Percentiles rank a stretch among this genome's conserved stretches.
These are phyloP conservation scores for Cladosporium cucumerinum DNA, from an alignment of 2,329 filamentous ascomycete species.

Conservation along the genomic window DNA sequence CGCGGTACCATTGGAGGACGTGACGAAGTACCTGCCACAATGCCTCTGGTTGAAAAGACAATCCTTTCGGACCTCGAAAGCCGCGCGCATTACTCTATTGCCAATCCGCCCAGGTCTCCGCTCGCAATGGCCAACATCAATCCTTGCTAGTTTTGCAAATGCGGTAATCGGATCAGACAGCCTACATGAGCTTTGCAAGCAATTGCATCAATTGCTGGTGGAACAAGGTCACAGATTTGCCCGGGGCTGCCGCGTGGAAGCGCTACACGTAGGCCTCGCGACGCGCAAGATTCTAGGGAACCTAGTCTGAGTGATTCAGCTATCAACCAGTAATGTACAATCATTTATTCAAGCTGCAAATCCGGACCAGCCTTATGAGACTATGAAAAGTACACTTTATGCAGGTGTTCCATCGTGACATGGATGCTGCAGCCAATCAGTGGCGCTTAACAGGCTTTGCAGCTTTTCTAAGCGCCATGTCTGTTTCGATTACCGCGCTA, in stretches of 20 bases:
- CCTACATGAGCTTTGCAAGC: background rate
- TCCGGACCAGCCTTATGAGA: background rate
- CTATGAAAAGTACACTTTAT: background rate
- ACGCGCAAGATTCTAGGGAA: background rate
- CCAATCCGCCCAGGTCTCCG: background rate
- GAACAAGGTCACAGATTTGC: background rate
- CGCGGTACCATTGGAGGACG: background rate
- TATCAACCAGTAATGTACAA: background rate
- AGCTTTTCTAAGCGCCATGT: slow-evolving; percentile 9
- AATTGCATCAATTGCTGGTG: background rate
- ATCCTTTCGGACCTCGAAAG: background rate
- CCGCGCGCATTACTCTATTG: background rate
- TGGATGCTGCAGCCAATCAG: background rate
- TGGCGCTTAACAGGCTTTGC: background rate
- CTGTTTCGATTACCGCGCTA: background rate
- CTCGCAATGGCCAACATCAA: background rate
- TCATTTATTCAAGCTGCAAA: background rate
- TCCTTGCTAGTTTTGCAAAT: background rate
- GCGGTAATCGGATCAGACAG: background rate
- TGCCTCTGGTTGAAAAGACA: background rate
- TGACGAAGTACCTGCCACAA: background rate
- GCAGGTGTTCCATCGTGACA: background rate
- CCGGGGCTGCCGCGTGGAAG: background rate
- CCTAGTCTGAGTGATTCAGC: background rate
- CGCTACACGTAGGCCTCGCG: background rate